Base-by-base conservation (phyloP, 441 rosid genomes). In the Theobroma grandiflorum region DNA sequence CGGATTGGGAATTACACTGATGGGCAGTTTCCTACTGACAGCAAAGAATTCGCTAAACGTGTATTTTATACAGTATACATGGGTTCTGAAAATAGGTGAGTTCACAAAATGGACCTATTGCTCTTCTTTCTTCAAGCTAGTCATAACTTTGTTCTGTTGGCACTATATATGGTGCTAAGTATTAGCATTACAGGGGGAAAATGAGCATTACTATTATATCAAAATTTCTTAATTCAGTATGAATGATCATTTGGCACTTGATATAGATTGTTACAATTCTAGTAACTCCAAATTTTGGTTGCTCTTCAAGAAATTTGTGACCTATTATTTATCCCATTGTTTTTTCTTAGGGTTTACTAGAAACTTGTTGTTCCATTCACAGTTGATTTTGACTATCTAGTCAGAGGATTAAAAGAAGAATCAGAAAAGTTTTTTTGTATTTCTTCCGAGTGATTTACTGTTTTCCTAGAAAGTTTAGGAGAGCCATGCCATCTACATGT, bases 11-110 rank as follows among this genome's bases (percentile, higher is more conserved):
- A 84, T 79, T 95, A 95, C 72, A 66, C 84, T 15, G 83, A 89
- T 84, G 98, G 97, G 63, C 85, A 88, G 74, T 93, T 86, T 87
- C 99, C 99, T 35, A 89, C 91, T n/a, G 97, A 93, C 80, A 91
- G 94, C 90, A 95, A 86, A 88, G 99, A 95, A 89, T 93, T 96
- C 82, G 98, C 99, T 42, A 93, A 87, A 80, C 91, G 98, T 40
- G 82, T 96, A 87, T 95, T 96, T 83, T 96, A 93, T 86, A 96
- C 98, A 6, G 96, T 96, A 42, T 96, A 83, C 85, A 96, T 96
- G 99, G 98, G 98, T 4, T 84, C 98, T 79, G 99, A 96, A 86
- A 96, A 96, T 88, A 96, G 99, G 99, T 96, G 77, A 78, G 84
- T 79, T 69, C 59, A 61, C 65, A 35, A 31, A 47, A 38, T 14